Percentiles rank a stretch among this genome's conserved stretches.
phyloP scores from a whole-genome alignment of 139 green algal species.

The Raphidocelis subcapitata region DNA sequence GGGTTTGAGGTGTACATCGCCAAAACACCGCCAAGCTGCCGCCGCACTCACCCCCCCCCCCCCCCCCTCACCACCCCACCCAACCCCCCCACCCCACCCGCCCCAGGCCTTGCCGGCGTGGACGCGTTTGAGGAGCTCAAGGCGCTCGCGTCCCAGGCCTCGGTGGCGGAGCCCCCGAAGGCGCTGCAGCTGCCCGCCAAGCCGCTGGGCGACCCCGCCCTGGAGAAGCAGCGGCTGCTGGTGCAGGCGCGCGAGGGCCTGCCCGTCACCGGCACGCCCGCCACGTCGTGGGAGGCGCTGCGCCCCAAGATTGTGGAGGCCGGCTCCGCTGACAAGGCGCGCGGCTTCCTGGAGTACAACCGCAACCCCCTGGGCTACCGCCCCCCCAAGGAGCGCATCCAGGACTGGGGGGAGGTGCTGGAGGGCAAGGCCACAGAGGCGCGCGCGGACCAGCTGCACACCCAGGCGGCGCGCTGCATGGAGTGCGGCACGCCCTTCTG shows the following conservation, averaged over 20 bases:
- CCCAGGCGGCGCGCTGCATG: conserved; percentile 93
- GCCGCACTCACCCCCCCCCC: too few relatives aligned
- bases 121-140: conserved; percentile 90
- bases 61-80: not conserved
- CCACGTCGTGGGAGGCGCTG: conserved; percentile 70
- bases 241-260: conserved; percentile 43
- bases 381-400: conserved; percentile 73
- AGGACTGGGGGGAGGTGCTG: conserved; percentile 84
- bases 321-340: conserved; percentile 59
- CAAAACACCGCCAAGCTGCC: too few relatives aligned
- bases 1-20: too few relatives aligned
- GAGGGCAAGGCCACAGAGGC: conserved; percentile 27
- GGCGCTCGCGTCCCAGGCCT: conserved; percentile 42
- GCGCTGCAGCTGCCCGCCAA: conserved; percentile 23
- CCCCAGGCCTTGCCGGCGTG: conserved; percentile 24
- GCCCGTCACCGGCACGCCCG: conserved; percentile 40
- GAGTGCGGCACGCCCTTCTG: conserved; percentile 97
- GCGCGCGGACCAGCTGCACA: conserved; percentile 76
- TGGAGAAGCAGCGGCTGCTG: conserved; percentile 13
- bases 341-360: conserved; percentile 91
- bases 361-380: conserved; percentile 85
- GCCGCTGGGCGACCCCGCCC: not conserved
- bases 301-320: conserved; percentile 60
- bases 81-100: not conserved
- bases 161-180: conserved; percentile 38